Evolutionary conservation across 129 eudicot genomes (phyloP).

Genomic region (Flaveria robusta): DNA sequence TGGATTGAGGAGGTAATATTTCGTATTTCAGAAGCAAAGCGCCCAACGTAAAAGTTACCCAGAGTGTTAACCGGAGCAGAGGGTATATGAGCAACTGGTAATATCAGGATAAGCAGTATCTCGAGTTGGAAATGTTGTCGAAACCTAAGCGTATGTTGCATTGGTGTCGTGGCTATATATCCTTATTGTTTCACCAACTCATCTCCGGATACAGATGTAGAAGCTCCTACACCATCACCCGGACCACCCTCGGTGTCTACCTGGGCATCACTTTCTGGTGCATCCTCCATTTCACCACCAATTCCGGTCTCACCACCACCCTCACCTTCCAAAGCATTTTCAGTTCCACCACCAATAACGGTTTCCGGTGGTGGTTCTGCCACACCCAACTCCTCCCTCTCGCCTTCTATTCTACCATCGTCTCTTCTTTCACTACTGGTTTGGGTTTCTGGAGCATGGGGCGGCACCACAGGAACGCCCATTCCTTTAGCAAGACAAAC

Average conservation of each 20-base stretch:
- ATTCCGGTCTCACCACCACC: neutral
- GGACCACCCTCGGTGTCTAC: neutral
- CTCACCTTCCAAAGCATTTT: constrained; percentile 6
- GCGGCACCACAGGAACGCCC: constrained; percentile 39
- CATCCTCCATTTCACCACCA: constrained; percentile 14
- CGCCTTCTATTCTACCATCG: neutral
- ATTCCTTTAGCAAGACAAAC: constrained; percentile 80
- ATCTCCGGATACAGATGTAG: constrained; percentile 22
- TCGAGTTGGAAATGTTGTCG: too few species aligned
- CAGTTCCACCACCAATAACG: constrained; percentile 20
- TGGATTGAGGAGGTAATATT: too few species aligned
- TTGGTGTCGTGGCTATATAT: too few species aligned
- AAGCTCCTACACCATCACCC: constrained; percentile 29
- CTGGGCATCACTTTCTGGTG: constrained; percentile 12
- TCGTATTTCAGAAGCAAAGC: too few species aligned
- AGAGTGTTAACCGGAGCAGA: too few species aligned
- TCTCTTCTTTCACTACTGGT: too few species aligned
- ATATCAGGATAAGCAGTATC: too few species aligned
- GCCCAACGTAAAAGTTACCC: too few species aligned
- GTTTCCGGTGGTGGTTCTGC: constrained; percentile 20
- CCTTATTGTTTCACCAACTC: too few species aligned
- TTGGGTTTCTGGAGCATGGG: constrained; percentile 7
- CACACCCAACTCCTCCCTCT: neutral
- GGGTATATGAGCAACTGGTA: too few species aligned
- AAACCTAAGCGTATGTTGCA: too few species aligned